phyloP scores from a whole-genome alignment of 495 filamentous ascomycete species.

The Hamigera avellanea region DNA sequence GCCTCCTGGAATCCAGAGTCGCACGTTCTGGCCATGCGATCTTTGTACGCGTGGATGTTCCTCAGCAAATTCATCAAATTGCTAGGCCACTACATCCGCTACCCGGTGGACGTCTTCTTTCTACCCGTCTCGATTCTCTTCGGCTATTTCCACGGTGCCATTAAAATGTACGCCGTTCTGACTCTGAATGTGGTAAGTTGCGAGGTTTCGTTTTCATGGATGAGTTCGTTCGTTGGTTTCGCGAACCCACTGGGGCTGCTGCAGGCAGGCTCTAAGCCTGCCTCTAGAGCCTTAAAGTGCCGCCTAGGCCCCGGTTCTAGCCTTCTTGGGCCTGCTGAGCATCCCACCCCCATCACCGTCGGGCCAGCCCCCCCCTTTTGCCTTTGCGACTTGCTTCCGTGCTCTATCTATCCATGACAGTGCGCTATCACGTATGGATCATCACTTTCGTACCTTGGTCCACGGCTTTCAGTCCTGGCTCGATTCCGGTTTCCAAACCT shows the following conservation, averaged over 20 bases:
- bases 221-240: not conserved
- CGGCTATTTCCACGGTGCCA: slow-evolving; percentile 63
- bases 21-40: slow-evolving; percentile 32
- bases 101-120: slow-evolving; percentile 56
- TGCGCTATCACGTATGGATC: no score
- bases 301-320: not conserved
- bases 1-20: slow-evolving; percentile 28
- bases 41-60: slow-evolving; percentile 49
- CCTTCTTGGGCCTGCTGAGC: not conserved
- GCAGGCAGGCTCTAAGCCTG: slow-evolving; percentile 1
- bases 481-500: no score
- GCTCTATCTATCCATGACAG: no score
- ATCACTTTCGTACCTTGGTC: no score
- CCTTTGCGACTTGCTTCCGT: no score
- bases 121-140: slow-evolving; percentile 67
- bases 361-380: no score
- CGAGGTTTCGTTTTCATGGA: slow-evolving; percentile 3
- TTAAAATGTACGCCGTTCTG: slow-evolving; percentile 64
- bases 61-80: slow-evolving; percentile 71
- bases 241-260: not conserved
- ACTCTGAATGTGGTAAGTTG: slow-evolving; percentile 58
- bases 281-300: not conserved
- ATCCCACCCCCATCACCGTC: slow-evolving; percentile 2
- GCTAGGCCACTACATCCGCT: slow-evolving; percentile 57
- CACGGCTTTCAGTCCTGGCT: no score